Conservation (phyloP, 495 filamentous ascomycete genomes). For the Daldinia caldariorum region DNA sequence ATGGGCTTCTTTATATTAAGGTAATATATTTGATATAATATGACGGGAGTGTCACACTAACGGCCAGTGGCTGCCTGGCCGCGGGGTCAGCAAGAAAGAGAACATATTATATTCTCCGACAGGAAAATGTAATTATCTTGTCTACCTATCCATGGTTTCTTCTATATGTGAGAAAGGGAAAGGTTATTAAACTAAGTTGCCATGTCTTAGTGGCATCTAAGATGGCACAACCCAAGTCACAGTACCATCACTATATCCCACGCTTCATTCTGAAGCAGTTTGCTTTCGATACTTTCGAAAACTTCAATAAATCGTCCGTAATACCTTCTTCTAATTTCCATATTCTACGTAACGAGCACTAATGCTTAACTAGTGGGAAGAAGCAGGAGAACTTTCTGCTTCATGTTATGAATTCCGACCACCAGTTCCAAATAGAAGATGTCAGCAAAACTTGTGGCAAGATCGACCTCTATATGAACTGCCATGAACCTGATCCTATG, state of each 20-base stretch:
- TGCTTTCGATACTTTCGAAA: neutral
- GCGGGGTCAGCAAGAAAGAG: no score
- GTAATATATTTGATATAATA: neutral
- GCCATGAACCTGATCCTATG: no score
- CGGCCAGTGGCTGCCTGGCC: no score
- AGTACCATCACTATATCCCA: neutral
- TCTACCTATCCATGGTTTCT: neutral
- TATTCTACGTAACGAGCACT: no score
- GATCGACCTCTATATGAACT: no score
- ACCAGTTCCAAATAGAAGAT: no score
- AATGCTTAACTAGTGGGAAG: no score
- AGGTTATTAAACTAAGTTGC: neutral
- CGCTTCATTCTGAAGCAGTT: neutral
- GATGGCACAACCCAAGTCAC: neutral
- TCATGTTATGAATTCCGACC: no score
- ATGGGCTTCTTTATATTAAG: neutral
- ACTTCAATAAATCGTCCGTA: neutral
- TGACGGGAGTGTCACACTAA: neutral
- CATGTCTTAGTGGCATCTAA: neutral
- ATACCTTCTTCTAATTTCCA: neutral
- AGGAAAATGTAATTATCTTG: neutral
- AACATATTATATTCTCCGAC: no score
- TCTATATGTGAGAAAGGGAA: neutral
- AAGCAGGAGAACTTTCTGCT: no score
- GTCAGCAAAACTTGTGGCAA: no score